Base-by-base conservation (phyloP, 305 asterid genomes). In the Ilex paraguariensis region DNA sequence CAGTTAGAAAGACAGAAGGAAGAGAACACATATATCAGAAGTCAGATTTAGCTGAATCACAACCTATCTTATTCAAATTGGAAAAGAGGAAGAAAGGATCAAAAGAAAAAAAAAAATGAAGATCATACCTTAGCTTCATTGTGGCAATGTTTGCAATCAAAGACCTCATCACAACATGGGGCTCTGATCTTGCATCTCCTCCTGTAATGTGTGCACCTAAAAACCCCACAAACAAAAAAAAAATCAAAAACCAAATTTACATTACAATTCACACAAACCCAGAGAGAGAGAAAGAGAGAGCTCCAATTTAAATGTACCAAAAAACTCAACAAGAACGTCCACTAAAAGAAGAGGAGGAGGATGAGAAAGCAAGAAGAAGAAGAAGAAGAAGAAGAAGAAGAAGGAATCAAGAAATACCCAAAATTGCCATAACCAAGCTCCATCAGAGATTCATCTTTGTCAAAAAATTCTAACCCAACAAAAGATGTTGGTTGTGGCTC, bases 71-170 rank as follows among this genome's bases (percentile, higher is more conserved):
- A 10, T 21, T 52, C 31, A 50, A 59, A 10, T 13, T 36, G 7
- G 42, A 36, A 36, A 36, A 4, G 42, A 1, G 31, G 55, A 56
- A 64, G 8, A n/a, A 21, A 21, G 28, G 28, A 2, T 21, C 28
- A 0, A 21, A 21, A 21, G 28, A 21, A 21, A 21, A 21, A 1
- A 21, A 21, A 21, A 1, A 21, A 0, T 21, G 28, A 10, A 57
- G 12, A 54, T 50, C 62, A 57, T 15, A 79, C 88, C 80, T 77
- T 82, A 57, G 82, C 70, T 70, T 82, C 83, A 62, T 79, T 82
- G 56, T 82, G 88, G 71, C 88, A 82, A 62, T 79, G 88, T 66
- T 85, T 75, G 67, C 88, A 82, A 70, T 82, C 82, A 68, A 82
- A 79, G 42, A 70, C 54, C 70, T 71, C 79, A 73, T 77, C 64